Evolutionary conservation across 2,329 filamentous ascomycete species (phyloP), one percentile per base, ranked within the genome.

Genomic region (Lachnellula suecica): DNA sequence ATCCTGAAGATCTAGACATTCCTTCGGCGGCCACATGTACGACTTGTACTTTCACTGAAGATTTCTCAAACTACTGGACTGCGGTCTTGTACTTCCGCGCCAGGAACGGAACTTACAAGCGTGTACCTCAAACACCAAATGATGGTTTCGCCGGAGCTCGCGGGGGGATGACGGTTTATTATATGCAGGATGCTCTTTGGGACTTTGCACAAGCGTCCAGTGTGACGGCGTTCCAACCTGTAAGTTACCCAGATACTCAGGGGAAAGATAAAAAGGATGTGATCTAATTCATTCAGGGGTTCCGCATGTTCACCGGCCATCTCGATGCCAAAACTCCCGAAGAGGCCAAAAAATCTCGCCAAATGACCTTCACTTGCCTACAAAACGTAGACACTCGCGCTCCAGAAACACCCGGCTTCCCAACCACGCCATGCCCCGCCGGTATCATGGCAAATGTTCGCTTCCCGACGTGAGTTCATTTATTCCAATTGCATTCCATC

Each of bases 291-390:
- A n/a, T n/a, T n/a, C n/a, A n/a, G n/a, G n/a, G 72, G 2, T 75
- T 74, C 62, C 68, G 72, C 27, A 74, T 74, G 72, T 68, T 74
- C 34, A 65, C 74, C 42, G 73, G 72, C 27, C 67, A 74, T 44
- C 65, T 68, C 10, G 55, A 64, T 20, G 69, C 67, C 35, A 62
- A 67, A 17, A 72, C 62, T 31, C 67, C 67, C 44, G 66, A 62
- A 10, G 51, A 73, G 29, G 66, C 71, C 9, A 62, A 64, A 41
- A 67, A 67, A 29, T 74, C 70, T 57, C 67, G 69, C 38, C 71
- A 73, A 53, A 66, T 74, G 44, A 73, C 71, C 4, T 74, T 71
- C 57, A 73, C 71, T 2, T 74, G 72, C 52, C 63, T 73, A 34
- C 59, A 73, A 42, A 66, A 23, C 7, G 25, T 15, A 11, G 29